phyloP scores from a whole-genome alignment of 1,284 basidiomycete genomes.

The Fomitopsis betulina region DNA sequence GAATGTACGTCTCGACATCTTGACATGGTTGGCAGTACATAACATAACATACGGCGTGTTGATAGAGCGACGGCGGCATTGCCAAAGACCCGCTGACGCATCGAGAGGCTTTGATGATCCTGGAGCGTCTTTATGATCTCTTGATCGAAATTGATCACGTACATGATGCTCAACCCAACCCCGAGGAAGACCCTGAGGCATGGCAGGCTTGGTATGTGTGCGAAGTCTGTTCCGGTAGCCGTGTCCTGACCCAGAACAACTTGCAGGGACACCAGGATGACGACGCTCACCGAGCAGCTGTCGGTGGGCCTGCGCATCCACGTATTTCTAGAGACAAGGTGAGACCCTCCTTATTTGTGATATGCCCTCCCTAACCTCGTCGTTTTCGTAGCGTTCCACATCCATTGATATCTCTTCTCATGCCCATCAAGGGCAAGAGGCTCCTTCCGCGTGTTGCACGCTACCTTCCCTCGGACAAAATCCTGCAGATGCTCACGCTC shows the following conservation, averaged over 20 bases:
- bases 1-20: constrained; percentile 36
- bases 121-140: constrained; percentile 87
- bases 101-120: constrained; percentile 72
- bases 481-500: constrained; percentile 86
- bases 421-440: constrained; percentile 89
- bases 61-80: constrained; percentile 50
- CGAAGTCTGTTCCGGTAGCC: constrained; percentile 4
- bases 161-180: constrained; percentile 70
- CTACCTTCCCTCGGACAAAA: constrained; percentile 78
- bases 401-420: constrained; percentile 92
- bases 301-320: constrained; percentile 85
- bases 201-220: constrained; percentile 47
- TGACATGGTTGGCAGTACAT: not conserved
- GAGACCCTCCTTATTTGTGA: constrained; percentile 13
- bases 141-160: constrained; percentile 86
- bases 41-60: not conserved
- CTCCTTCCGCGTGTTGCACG: constrained; percentile 87
- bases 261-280: constrained; percentile 56
- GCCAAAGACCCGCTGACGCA: constrained; percentile 71
- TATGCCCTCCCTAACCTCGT: not conserved
- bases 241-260: not conserved
- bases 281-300: constrained; percentile 62
- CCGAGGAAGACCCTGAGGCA: constrained; percentile 56
- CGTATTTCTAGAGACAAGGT: constrained; percentile 90
- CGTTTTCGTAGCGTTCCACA: constrained; percentile 71